Base-by-base conservation (phyloP, 371 early-diverging fungal genomes). In the Gilbertella persicaria region DNA sequence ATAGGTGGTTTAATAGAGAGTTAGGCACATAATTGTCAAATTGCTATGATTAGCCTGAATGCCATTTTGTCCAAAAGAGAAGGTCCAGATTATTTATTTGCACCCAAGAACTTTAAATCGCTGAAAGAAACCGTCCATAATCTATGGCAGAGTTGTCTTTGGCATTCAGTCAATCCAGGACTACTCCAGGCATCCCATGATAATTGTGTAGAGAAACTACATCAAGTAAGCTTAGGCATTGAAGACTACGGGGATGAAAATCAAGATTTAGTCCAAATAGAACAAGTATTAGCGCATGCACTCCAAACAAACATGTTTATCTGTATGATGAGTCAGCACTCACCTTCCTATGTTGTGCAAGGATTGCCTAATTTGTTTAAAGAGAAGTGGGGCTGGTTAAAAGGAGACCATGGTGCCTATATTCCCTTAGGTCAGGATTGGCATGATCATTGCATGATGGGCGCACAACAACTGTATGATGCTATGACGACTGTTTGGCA, bases 71-170 rank as follows among this genome's bases (percentile, higher is more conserved):
- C 85, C 0, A 68, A 83, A 49, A 70, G 85, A 13, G 67, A 50
- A 16, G 85, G 82, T 9, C 68, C 75, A 14, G 92, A 92, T 58
- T 90, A 90, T 59, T 73, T 89, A 25, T 88, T 89, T 54, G 85
- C 87, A 39, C 66, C 76, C 0, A 70, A 75, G 10, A 88, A 87
- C 57, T 58, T 61, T 10, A 76, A 71, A 43, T 66, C 77, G 26
- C 53, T 89, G 20, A 62, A 75, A 0, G 79, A 74, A 44, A 79
- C 83, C 8, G 79, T 87, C 9, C 62, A 67, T 30, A 90, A 90
- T 50, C 60, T 90, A 37, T 77, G 82, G 53, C 73, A 73, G 28
- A 71, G 85, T 4, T 83, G 85, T 49, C 81, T 86, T 40, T 86
- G 89, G 88, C 85, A 83, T 42, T 66, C 79, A 1, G 44, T 61